phyloP scores from a whole-genome alignment of 768 basidiomycete species.

The Agrocybe pediades region DNA sequence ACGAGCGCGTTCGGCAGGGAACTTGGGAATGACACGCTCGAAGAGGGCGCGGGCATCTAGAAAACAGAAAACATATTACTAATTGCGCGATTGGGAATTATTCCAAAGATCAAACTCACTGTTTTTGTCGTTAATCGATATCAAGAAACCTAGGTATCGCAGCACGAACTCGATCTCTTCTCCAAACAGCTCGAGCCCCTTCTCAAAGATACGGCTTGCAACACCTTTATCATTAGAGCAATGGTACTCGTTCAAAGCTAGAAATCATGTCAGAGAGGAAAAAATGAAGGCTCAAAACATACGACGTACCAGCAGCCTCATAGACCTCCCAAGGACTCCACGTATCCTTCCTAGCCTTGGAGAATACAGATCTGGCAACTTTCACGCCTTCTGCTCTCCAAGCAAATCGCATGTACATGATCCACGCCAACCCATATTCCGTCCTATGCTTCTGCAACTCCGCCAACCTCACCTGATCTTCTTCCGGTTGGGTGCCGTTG shows the following conservation, averaged over 20 bases:
- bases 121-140: slow-evolving; percentile 92
- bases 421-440: slow-evolving; percentile 80
- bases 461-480: slow-evolving; percentile 56
- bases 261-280: background rate
- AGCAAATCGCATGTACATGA: slow-evolving; percentile 92
- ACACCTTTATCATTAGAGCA: slow-evolving; percentile 76
- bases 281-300: background rate
- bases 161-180: slow-evolving; percentile 85
- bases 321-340: slow-evolving; percentile 91
- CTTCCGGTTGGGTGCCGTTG: slow-evolving; percentile 46
- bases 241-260: slow-evolving; percentile 96
- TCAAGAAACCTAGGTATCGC: slow-evolving; percentile 89
- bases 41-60: slow-evolving; percentile 95
- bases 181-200: slow-evolving; percentile 82
- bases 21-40: slow-evolving; percentile 81
- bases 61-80: background rate
- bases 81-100: slow-evolving; percentile 9
- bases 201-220: slow-evolving; percentile 91
- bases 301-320: slow-evolving; percentile 77
- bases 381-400: slow-evolving; percentile 87
- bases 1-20: slow-evolving; percentile 76
- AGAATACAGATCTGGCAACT: slow-evolving; percentile 75
- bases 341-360: slow-evolving; percentile 73
- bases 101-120: slow-evolving; percentile 54
- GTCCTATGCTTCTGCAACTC: slow-evolving; percentile 59